Percentiles rank a stretch among this genome's conserved stretches.
Evolutionary conservation across 2,329 filamentous ascomycete species (phyloP).

Genomic region (Arthrobotrys musiformis): DNA sequence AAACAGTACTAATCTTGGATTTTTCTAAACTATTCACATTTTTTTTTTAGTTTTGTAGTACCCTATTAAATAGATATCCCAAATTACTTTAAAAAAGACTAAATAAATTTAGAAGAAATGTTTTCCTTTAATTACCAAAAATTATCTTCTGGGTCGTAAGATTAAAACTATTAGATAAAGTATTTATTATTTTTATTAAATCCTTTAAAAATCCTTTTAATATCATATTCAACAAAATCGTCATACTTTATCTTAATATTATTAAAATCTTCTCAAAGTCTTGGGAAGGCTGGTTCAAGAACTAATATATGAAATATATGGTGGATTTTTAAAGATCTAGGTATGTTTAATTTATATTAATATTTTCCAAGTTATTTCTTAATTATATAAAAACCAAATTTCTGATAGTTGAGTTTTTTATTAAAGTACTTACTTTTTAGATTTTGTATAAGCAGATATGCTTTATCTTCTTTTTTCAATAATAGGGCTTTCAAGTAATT

Average conservation of each 20-base stretch:
- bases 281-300: neutral
- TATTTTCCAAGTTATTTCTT: neutral
- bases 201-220: neutral
- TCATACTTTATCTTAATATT: neutral
- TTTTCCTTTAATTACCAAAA: neutral
- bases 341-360: too few relatives aligned
- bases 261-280: neutral
- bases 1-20: too few relatives aligned
- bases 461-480: too few relatives aligned
- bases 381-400: neutral
- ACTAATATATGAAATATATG: too few relatives aligned
- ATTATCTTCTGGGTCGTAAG: neutral
- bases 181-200: constrained; percentile 19
- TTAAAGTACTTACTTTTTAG: too few relatives aligned
- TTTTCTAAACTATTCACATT: too few relatives aligned
- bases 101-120: neutral
- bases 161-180: neutral
- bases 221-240: neutral
- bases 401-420: neutral
- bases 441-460: too few relatives aligned
- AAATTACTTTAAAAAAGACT: neutral
- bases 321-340: too few relatives aligned
- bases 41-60: too few relatives aligned
- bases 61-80: too few relatives aligned
- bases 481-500: too few relatives aligned